Conservation (phyloP, 768 basidiomycete species). For the Serendipita sp. region DNA sequence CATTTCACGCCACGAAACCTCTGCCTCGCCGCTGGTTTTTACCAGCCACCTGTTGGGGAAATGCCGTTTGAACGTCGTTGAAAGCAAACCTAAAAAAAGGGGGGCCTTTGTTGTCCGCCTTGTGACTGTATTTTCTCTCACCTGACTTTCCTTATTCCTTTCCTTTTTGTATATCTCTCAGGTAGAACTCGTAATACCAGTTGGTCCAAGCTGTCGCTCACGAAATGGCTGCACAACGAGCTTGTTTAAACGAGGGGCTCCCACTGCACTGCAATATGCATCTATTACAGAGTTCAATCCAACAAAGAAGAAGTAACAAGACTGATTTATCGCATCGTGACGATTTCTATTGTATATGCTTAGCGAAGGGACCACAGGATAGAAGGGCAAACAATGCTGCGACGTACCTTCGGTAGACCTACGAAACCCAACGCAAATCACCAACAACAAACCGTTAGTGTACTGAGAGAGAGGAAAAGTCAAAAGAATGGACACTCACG, state of each 20-base stretch:
- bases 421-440: not conserved
- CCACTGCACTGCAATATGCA: no score
- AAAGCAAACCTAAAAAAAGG: no score
- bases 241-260: no score
- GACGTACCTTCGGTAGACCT: slow-evolving; percentile 11
- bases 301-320: not conserved
- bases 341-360: not conserved
- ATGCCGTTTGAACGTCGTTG: not conserved
- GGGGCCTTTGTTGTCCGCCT: no score
- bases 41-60: slow-evolving; percentile 32
- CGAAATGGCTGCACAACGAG: no score
- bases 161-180: not conserved
- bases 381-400: not conserved
- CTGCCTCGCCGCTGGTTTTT: slow-evolving; percentile 71
- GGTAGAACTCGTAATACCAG: not conserved
- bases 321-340: slow-evolving; percentile 1
- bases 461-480: no score
- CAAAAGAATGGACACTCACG: slow-evolving; percentile 26
- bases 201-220: no score
- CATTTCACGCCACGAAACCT: slow-evolving; percentile 93
- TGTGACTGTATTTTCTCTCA: not conserved
- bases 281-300: no score
- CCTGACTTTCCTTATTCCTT: not conserved
- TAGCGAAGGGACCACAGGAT: not conserved
- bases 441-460: not conserved